A percentile compares a stretch with the other conserved stretches of the same genome.
These are phyloP conservation scores for Trametes polyzona DNA, from an alignment of 1,284 basidiomycete genomes.

Conservation along the genomic window DNA sequence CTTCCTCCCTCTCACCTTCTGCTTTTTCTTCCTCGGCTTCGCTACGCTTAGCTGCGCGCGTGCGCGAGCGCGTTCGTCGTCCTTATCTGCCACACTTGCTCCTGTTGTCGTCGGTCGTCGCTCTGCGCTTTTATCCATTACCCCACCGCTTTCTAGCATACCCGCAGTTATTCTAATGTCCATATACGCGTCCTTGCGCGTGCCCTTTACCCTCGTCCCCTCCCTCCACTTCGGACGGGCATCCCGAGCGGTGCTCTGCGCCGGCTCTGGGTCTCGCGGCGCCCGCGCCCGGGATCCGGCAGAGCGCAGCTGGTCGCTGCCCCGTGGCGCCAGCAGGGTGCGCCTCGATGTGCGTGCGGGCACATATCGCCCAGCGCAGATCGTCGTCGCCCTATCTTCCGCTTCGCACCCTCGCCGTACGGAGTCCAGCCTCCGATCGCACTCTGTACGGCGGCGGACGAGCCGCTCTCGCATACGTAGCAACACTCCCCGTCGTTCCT, in stretches of 20 bases:
- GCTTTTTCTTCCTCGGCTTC: background rate
- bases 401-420: background rate
- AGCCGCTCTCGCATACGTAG: background rate
- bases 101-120: slow-evolving; percentile 15
- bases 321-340: too few relatives aligned
- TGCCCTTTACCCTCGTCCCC: background rate
- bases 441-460: background rate
- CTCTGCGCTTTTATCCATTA: slow-evolving; percentile 5
- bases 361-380: slow-evolving; percentile 13
- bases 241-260: background rate
- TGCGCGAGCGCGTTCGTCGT: background rate
- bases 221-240: background rate
- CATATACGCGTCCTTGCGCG: slow-evolving; percentile 12
- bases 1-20: background rate
- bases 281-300: background rate
- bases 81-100: background rate
- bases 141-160: slow-evolving; percentile 20
- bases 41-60: background rate
- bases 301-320: too few relatives aligned
- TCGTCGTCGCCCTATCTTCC: slow-evolving; percentile 5
- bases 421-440: background rate
- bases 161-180: slow-evolving; percentile 25
- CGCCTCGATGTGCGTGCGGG: too few relatives aligned
- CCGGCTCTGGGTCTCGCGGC: background rate
- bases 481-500: too few relatives aligned